Base-by-base conservation (phyloP, 108 stramenopile species). In the Nitzschia palea region DNA sequence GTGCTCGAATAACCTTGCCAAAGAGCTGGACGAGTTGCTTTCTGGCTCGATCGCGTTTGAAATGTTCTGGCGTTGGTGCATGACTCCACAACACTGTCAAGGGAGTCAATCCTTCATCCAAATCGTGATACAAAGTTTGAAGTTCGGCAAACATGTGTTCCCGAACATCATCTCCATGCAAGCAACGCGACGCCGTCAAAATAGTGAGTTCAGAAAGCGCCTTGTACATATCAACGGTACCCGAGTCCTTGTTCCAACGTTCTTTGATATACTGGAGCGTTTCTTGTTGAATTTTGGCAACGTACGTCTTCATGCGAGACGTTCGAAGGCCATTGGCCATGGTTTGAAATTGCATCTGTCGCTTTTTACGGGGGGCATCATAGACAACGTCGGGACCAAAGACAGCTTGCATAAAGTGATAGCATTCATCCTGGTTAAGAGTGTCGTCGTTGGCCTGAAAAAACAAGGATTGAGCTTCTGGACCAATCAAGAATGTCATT, bases 81-180 rank as follows among this genome's bases (percentile, higher is more conserved):
- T 88, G 83, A 43, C 97, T 97, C 80, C 95, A 94, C 80, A 99
- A 97, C 12, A 97, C 87, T n/a, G 97, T 97, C 29, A 98, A 63
- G 6, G 99, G 98, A 3, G 97, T 98, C 79, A 99, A 80, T 68
- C 99, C 99, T 56, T 96, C 82, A 75, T 99, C 99, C 50, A 99
- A 76, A 73, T 98, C 96, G 67, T 97, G 94, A 66, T 97, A 99
- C 53, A 99, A 67, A 9, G 90, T 73, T 29, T 93, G 80, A 31
- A 99, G 94, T 65, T 99, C 95, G 36, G 85, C 85, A 83, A 97
- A 98, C 65, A 99, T 71, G 60, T 90, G 89, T 73, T 97, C 95
- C 14, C 98, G 91, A 20, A 99, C 97, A 71, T 99, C 99, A 55
- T 97, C 96, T 51, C 99, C 99, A 60, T 98, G 97, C 14, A 99